Percentiles rank a stretch among this genome's conserved stretches.
Evolutionary conservation across 495 filamentous ascomycete species (phyloP).

Genomic region (Hypoxylon lienhwacheense): DNA sequence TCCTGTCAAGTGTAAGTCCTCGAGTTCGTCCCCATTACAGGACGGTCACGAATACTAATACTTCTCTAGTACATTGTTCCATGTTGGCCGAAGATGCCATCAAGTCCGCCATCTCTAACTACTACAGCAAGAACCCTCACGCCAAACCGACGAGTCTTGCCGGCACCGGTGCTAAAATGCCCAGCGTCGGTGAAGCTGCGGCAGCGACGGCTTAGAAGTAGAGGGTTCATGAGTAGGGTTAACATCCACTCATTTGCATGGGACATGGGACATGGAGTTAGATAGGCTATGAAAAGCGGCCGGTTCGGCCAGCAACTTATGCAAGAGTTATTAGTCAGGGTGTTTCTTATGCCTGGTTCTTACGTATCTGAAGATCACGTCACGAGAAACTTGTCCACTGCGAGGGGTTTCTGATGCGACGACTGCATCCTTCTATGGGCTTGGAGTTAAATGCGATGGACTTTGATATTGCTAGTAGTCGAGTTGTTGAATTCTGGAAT

Average conservation of each 20-base stretch:
- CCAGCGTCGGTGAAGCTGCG: constrained; percentile 31
- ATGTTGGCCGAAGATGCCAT: constrained; percentile 99
- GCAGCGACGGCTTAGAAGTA: constrained; percentile 21
- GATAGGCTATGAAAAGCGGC: constrained; percentile 19
- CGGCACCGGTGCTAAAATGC: constrained; percentile 64
- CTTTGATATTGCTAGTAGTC: constrained; percentile 5
- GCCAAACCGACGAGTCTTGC: constrained; percentile 71
- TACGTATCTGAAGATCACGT: neutral
- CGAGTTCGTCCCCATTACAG: neutral
- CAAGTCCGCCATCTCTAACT: constrained; percentile 97
- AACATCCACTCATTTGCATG: constrained; percentile 15
- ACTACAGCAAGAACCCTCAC: constrained; percentile 92
- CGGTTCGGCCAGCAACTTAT: neutral
- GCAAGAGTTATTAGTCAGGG: neutral
- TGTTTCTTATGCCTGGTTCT: neutral
- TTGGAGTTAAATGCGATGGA: constrained; percentile 16
- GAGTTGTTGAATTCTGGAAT: constrained; percentile 6
- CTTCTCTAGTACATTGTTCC: constrained; percentile 81
- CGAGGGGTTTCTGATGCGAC: neutral
- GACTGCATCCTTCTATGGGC: neutral
- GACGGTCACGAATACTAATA: constrained; percentile 17
- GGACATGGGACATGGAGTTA: constrained; percentile 28
- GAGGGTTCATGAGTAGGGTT: neutral
- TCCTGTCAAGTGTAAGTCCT: constrained; percentile 79
- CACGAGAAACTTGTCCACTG: neutral